A percentile compares a stretch with the other conserved stretches of the same genome.
These are phyloP conservation scores for Zhuliangozyma blackwelliae DNA, from an alignment of 1,139 yeast genomes.

Conservation along the genomic window DNA sequence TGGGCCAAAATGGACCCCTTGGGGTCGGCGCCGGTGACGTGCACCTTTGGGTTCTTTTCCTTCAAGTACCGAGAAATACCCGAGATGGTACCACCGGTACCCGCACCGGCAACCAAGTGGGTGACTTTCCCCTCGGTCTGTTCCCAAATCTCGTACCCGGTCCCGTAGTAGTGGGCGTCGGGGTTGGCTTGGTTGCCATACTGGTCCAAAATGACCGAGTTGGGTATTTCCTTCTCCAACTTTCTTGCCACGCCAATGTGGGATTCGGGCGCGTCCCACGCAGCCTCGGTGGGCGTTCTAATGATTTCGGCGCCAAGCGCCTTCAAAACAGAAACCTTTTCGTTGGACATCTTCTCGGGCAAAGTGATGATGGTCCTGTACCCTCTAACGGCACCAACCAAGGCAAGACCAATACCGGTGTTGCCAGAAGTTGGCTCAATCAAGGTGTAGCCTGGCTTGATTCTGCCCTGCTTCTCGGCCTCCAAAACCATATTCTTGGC, in stretches of 20 bases:
- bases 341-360: slow-evolving; percentile 92
- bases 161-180: slow-evolving; percentile 77
- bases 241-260: slow-evolving; percentile 86
- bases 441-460: slow-evolving; percentile 81
- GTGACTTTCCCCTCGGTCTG: slow-evolving; percentile 72
- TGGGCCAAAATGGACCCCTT: slow-evolving; percentile 80
- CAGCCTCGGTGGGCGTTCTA: slow-evolving; percentile 90
- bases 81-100: slow-evolving; percentile 81
- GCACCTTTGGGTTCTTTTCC: slow-evolving; percentile 60
- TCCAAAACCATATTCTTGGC: slow-evolving; percentile 71
- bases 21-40: slow-evolving; percentile 81
- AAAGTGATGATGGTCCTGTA: slow-evolving; percentile 84
- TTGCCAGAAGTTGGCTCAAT: slow-evolving; percentile 90
- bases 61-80: slow-evolving; percentile 78
- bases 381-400: slow-evolving; percentile 83
- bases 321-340: slow-evolving; percentile 81
- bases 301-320: slow-evolving; percentile 90
- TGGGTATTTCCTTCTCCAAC: slow-evolving; percentile 79
- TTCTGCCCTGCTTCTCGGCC: slow-evolving; percentile 74
- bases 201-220: slow-evolving; percentile 82
- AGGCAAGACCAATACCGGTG: slow-evolving; percentile 86
- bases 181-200: slow-evolving; percentile 79
- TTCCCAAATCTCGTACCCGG: slow-evolving; percentile 84
- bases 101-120: slow-evolving; percentile 85
- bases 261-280: slow-evolving; percentile 90